Evolutionary conservation across 1,284 basidiomycete species (phyloP).

Genomic region (Hortiboletus rubellus): DNA sequence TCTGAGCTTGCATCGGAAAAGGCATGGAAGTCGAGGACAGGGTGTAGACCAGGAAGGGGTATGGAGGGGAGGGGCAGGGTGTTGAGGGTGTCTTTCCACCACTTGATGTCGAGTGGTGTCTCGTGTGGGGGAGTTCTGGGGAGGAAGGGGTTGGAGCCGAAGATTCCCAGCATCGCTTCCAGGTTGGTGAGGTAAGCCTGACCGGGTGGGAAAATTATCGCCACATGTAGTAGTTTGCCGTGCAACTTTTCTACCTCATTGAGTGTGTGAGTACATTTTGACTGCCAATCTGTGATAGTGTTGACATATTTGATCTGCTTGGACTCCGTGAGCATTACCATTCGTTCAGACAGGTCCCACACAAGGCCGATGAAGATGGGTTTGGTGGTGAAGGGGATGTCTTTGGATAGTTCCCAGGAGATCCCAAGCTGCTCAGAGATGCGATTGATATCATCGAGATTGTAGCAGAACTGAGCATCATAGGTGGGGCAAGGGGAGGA

Average conservation of each 20-base stretch:
- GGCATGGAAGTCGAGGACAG: not conserved
- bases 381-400: not conserved
- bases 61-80: fast-evolving
- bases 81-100: not conserved
- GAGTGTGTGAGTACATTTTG: slow-evolving; percentile 17
- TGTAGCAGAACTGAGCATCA: not conserved
- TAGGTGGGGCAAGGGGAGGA: not conserved
- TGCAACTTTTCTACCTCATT: slow-evolving; percentile 34
- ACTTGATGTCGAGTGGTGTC: not conserved
- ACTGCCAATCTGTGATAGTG: not conserved
- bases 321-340: not conserved
- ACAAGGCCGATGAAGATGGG: not conserved
- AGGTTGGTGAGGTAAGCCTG: slow-evolving; percentile 35
- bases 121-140: not conserved
- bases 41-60: fast-evolving
- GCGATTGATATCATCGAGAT: not conserved
- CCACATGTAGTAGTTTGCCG: slow-evolving; percentile 37
- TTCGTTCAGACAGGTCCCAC: not conserved
- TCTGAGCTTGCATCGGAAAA: slow-evolving; percentile 44
- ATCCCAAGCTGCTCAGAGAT: not conserved
- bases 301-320: not conserved
- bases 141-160: slow-evolving; percentile 27
- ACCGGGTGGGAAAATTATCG: slow-evolving; percentile 29
- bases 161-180: slow-evolving; percentile 27
- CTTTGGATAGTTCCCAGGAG: not conserved